Conservation (phyloP, 352 stramenopile species). For the Phytophthora meadii region DNA sequence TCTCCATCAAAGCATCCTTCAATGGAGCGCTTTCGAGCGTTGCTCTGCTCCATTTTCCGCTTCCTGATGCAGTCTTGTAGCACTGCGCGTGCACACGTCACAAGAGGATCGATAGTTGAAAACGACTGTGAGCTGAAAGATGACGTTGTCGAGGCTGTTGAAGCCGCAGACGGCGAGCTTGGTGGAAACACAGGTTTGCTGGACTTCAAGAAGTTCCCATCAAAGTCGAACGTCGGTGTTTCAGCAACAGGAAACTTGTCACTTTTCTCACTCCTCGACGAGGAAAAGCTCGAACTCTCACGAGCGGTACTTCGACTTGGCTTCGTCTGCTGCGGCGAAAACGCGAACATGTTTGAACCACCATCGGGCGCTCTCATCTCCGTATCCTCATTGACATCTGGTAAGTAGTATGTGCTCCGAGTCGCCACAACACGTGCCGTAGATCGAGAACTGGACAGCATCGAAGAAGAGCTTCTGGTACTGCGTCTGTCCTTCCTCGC, state of each 20-base stretch:
- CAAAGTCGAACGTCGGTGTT: conserved; percentile 24
- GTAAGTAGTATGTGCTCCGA: conserved; percentile 21
- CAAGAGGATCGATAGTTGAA: conserved; percentile 57
- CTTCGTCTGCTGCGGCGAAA: conserved; percentile 23
- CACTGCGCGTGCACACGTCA: conserved; percentile 67
- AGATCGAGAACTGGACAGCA: conserved; percentile 13
- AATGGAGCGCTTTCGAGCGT: conserved; percentile 70
- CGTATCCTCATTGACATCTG: conserved; percentile 33
- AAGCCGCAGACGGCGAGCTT: conserved; percentile 40
- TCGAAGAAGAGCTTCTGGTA: conserved; percentile 28
- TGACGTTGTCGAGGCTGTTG: conserved; percentile 50
- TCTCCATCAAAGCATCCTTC: conserved; percentile 55
- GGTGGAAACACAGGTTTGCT: conserved; percentile 28
- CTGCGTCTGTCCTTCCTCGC: conserved; percentile 50
- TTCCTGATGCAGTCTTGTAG: conserved; percentile 78
- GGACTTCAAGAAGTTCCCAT: conserved; percentile 20
- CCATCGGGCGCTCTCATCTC: conserved; percentile 33
- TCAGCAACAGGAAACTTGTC: conserved; percentile 7
- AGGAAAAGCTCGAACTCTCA: conserved; percentile 9
- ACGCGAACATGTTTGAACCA: conserved; percentile 21
- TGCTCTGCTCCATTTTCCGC: conserved; percentile 60
- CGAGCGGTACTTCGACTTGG: conserved; percentile 12
- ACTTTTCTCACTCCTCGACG: conserved; percentile 15
- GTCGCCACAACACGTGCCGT: conserved; percentile 13
- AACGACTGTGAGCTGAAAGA: conserved; percentile 51